Percentiles rank a stretch among this genome's conserved stretches.
phyloP scores from a whole-genome alignment of 805 yeast genomes.

The Kluyveromyces lactis region DNA sequence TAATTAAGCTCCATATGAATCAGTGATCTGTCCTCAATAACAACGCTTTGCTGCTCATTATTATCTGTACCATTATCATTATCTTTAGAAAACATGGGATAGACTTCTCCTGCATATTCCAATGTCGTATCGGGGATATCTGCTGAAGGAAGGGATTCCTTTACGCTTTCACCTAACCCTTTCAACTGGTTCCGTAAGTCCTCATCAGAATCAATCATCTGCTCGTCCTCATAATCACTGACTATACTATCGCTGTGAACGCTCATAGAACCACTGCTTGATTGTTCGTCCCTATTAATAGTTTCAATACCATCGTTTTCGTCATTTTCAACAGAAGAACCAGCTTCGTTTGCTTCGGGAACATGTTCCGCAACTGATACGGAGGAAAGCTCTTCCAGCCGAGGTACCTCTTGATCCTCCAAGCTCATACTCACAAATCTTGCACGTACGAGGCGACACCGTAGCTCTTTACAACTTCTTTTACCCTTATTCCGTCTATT shows the following conservation, averaged over 20 bases:
- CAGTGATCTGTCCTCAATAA: conserved; percentile 11
- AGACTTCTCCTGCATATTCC: conserved; percentile 15
- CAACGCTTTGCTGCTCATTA: conserved; percentile 6
- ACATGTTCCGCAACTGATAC: too few relatives aligned
- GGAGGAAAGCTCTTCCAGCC: too few relatives aligned
- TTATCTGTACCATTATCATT: conserved; percentile 5
- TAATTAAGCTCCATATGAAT: conserved; percentile 1
- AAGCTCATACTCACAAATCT: too few relatives aligned
- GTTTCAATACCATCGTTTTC: too few relatives aligned
- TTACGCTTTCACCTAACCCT: background rate
- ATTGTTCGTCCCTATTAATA: too few relatives aligned
- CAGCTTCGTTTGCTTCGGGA: too few relatives aligned
- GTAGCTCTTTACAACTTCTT: too few relatives aligned
- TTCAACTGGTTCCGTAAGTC: background rate
- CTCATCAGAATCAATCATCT: conserved; percentile 5
- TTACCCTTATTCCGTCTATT: too few relatives aligned
- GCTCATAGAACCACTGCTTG: too few relatives aligned
- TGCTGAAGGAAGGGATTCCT: background rate
- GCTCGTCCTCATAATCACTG: background rate
- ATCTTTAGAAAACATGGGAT: conserved; percentile 16
- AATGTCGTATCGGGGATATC: conserved; percentile 13
- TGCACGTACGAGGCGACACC: too few relatives aligned
- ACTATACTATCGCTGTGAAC: conserved; percentile 14
- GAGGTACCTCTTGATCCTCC: too few relatives aligned
- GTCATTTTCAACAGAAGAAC: too few relatives aligned